Evolutionary conservation across 2,329 filamentous ascomycete species (phyloP), one percentile per base, ranked within the genome.

Genomic region (Mariannaea sp.): DNA sequence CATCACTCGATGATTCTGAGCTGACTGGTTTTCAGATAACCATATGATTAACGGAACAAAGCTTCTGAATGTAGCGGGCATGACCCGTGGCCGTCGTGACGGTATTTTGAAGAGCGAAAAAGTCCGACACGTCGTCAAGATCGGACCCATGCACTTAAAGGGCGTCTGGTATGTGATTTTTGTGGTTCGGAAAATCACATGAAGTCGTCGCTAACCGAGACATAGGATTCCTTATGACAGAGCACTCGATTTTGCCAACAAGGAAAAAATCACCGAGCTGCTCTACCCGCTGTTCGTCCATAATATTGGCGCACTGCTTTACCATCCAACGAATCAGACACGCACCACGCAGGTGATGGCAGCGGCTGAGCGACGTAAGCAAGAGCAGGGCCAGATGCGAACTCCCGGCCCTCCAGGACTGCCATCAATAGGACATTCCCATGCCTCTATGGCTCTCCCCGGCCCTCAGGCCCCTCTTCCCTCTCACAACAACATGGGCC

Each of bases 21-120:
- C 58, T 61, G 44, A 59, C 52, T 44, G 7, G 14, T 17, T 3
- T 41, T 35, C 59, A 95, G 93, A 97, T 67, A 97, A 97, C 74
- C 91, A 96, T 75, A 97, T 99, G 90, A 97, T 99, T 73, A 99
- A 97, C 68, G 94, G 94, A 14, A 99, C 94, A 1, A 99, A 97
- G 73, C 79, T 99, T 52, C 77, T 97, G 53, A 99, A 99, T 62
- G 94, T 99, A 47, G 94, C 94, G 44, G 93, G 94, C 10, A 99
- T 99, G 94, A 99, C 94, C 12, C 85, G 94, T 71, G 94, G 94
- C 50, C 87, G 94, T 61, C 85, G 94, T 67, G 94, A 99, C 69
- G 94, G 94, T 41, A 97, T 99, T 62, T 75, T 99, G 53, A 99
- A 99, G 77, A 97, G 93, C 71, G 94, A 97, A 75, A 99, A 97